Conservation (phyloP, 306 rosid genomes). For the Urtica urens region DNA sequence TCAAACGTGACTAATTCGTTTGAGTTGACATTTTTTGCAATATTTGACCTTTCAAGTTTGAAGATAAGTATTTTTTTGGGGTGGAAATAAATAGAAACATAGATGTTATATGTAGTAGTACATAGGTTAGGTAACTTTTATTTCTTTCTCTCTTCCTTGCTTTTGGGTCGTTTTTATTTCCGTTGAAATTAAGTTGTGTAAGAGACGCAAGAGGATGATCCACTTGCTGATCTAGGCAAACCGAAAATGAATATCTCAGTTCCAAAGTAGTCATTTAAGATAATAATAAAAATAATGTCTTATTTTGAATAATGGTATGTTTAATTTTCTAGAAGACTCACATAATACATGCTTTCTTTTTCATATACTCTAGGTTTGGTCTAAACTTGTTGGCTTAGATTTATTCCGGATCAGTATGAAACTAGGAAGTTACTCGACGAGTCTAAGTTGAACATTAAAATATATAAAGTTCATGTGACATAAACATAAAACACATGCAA, state of each 20-base stretch:
- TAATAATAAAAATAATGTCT: slow-evolving; percentile 9
- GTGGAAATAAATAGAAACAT: neutral
- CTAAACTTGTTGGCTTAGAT: slow-evolving; percentile 1
- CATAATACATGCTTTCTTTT: neutral
- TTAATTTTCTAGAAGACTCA: slow-evolving; percentile 22
- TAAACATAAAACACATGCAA: neutral
- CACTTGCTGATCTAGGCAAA: neutral
- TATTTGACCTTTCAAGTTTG: slow-evolving; percentile 19
- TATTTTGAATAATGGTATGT: neutral
- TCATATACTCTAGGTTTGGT: neutral
- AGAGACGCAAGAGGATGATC: neutral
- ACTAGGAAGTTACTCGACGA: neutral
- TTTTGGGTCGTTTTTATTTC: too few relatives aligned
- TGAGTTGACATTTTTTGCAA: slow-evolving; percentile 26
- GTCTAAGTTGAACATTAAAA: neutral
- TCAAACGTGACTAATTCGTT: slow-evolving; percentile 14
- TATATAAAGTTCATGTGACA: neutral
- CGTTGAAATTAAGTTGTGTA: too few relatives aligned
- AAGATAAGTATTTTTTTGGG: slow-evolving; percentile 14
- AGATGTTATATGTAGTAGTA: neutral
- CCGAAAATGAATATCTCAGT: neutral
- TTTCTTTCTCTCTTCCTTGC: too few relatives aligned
- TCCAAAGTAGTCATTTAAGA: too few relatives aligned
- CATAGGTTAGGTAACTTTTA: too few relatives aligned
- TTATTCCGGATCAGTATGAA: neutral